Evolutionary conservation across 2,329 filamentous ascomycete species (phyloP), one percentile per base, ranked within the genome.

Genomic region (Scytalidium lignicola): DNA sequence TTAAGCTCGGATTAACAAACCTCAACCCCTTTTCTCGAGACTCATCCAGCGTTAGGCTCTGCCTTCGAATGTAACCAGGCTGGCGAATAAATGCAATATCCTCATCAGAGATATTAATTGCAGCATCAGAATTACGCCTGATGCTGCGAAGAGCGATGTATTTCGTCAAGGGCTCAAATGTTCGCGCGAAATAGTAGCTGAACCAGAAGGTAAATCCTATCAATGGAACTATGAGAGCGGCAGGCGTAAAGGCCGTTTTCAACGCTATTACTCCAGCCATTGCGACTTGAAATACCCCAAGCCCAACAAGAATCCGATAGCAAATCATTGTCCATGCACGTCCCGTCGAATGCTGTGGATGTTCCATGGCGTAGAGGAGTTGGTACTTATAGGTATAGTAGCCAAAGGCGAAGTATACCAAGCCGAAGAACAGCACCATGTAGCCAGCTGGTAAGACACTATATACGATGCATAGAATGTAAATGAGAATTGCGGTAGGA

Each of bases 341-440:
- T 18, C 95, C 95, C 0, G 92, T 97, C 15, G 90, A 90, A 64
- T 96, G 90, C 62, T 95, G 90, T 15, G 90, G 88, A 65, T 97
- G 92, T 61, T 97, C 91, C 93, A 99, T 99, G 26, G 93, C 90
- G 67, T 99, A 99, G 3, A 99, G 76, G 3, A 99, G 75, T 72
- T 99, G 95, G 69, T 99, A 99, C 67, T 96, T 96, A 78, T 95
- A 95, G 26, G 89, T 88, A 63, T 92, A 92, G 65, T 89, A 87
- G 18, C 90, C 90, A 13, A 95, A 79, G 18, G 80, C 65, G 60
- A 95, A 95, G 67, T 95, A 99, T 12, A 89, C 73, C 44, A 92
- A 72, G 3, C 93, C 93, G 44, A 92, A 84, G 9, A 91, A 74
- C 15, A 96, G 79, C 12, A 97, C 86, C 47, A 87, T 75, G 71